Evolutionary conservation across 208 protist genomes (phyloP), one percentile per base, ranked within the genome.

Genomic region (Vickermania ingenoplastis): DNA sequence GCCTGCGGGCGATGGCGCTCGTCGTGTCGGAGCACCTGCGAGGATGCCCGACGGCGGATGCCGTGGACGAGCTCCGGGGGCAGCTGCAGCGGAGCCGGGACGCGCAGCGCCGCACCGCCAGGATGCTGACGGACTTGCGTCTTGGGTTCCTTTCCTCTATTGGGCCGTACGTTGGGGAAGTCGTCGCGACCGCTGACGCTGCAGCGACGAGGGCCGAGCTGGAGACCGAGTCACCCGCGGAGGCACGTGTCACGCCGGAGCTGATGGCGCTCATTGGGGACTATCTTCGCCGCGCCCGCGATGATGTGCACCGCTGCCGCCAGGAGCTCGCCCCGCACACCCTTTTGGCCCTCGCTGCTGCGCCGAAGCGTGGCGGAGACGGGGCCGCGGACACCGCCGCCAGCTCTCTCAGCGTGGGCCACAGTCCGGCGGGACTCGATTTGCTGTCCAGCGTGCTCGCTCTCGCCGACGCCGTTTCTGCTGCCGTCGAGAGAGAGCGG

Each of bases 1-100:
- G 73, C 23, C 65, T 77, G 2, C 52, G 63, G 27, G 67, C 62
- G 26, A 52, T 84, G 5, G 27, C 65, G 22, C 67, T 67, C n/a
- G 49, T 53, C 21, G 59, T 71, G 50, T 23, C n/a, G 31, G 63
- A 71, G 14, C 62, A 60, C 36, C 59, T 53, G 53, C 41, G 63
- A 50, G n/a, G 54, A 48, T 22, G 54, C 24, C 36, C 41, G n/a
- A 53, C 22, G 11, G 48, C 13, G n/a, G 56, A 57, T 17, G 61
- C 65, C 21, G 23, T 71, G 5, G 62, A 65, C 41, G 21, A 48
- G 2, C 22, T 69, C 23, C 51, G 53, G 4, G 41, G 24, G 22
- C 17, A 65, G 59, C 14, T 50, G 41, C 22, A 26, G 17, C 13
- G 50, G 11, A 5, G 50, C 7, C 50, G 50, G 23, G 21, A 28